Base-by-base conservation (phyloP, 176 grass and related monocot species). In the Areca catechu region DNA sequence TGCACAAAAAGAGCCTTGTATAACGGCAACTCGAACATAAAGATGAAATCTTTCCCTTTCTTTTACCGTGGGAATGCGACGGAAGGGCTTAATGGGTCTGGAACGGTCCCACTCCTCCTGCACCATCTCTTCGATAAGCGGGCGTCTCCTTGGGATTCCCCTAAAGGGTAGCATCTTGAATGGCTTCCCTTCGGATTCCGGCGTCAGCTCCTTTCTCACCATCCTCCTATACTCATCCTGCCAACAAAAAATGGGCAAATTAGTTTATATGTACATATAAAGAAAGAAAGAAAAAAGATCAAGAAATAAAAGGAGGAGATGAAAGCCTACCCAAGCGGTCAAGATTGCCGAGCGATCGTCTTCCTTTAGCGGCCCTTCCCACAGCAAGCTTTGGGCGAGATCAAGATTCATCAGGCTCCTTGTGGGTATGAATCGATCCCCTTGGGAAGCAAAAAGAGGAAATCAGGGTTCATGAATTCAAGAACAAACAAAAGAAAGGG, bases 351-450 rank as follows among this genome's bases (percentile, higher is more conserved):
- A 54, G 4, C 34, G 47, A 34, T 72, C 76, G 28, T 51, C 73
- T 56, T 66, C 65, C 62, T 21, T 19, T 34, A 6, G 54, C 34
- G 1, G 9, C 62, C 54, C 23, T 51, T 60, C 29, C 19, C 54
- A 54, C 29, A 73, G 51, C 57, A 20, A 19, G 20, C 60, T 72
- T 57, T 27, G 69, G 15, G 77, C 77, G 29, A 48, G 55, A 59
- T 80, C 77, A 19, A 80, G 57, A 28, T 80, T 70, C 77, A 80
- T 80, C n/a, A 68, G 48, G 53, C 77, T 74, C 56, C 77, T 67
- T 28, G 77, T 74, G 10, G 63, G 77, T 23, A 80, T 80, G 62
- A 80, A 74, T 17, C 70, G 58, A 50, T 80, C 77, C 0, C 62
- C 57, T 79, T 43, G 34, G 6, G 10, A 12, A 43, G 7, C 7